A percentile compares a stretch with the other conserved stretches of the same genome.
phyloP scores from a whole-genome alignment of 2,329 filamentous ascomycete genomes.

The Cercospora zeae-maydis region DNA sequence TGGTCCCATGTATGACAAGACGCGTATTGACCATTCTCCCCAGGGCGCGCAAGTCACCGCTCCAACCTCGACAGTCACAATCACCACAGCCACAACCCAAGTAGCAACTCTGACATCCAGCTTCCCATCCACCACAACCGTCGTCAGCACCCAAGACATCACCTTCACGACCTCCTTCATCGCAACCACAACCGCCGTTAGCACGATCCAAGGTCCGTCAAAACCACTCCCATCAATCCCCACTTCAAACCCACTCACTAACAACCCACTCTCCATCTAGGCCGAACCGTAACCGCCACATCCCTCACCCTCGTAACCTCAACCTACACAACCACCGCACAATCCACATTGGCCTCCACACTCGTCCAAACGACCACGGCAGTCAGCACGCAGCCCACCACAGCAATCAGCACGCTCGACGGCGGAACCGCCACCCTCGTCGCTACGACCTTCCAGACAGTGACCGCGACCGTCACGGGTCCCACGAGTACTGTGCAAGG shows the following conservation, averaged over 20 bases:
- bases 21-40: background rate
- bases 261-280: background rate
- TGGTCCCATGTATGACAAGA: background rate
- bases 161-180: background rate
- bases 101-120: background rate
- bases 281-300: slow-evolving; percentile 4
- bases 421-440: background rate
- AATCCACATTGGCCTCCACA: background rate
- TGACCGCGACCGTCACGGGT: background rate
- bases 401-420: background rate
- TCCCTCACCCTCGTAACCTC: background rate
- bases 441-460: background rate
- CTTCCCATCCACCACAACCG: slow-evolving; percentile 1
- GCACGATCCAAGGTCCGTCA: background rate
- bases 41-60: background rate
- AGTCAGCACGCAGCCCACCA: background rate
- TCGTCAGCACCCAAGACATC: background rate
- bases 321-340: background rate
- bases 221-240: no score
- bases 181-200: background rate
- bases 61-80: slow-evolving; percentile 1
- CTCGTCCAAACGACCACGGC: slow-evolving; percentile 6
- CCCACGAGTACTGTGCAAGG: background rate
- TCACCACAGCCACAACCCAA: slow-evolving; percentile 1
- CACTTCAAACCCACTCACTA: background rate